Conservation (phyloP, 1,139 yeast genomes). For the Lodderomyces metapsilosis region DNA sequence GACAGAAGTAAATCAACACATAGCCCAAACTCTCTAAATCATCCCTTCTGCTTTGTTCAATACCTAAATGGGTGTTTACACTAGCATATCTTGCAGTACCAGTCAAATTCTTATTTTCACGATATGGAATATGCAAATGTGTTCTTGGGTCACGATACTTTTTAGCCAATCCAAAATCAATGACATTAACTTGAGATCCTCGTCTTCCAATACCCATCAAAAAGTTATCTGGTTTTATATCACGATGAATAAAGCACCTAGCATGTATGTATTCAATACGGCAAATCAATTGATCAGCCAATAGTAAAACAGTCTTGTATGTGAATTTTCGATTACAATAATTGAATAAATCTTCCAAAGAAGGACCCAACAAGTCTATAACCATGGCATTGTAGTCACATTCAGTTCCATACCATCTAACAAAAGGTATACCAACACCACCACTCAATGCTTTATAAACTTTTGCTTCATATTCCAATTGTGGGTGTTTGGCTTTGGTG, state of each 20-base stretch:
- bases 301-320: conserved; percentile 84
- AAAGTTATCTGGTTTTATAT: conserved; percentile 94
- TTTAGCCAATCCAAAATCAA: conserved; percentile 96
- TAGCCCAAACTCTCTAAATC: conserved; percentile 95
- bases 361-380: conserved; percentile 92
- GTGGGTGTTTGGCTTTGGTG: conserved; percentile 91
- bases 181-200: conserved; percentile 92
- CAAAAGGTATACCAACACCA: conserved; percentile 96
- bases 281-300: conserved; percentile 93
- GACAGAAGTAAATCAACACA: conserved; percentile 89
- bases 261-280: conserved; percentile 96
- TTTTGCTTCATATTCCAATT: conserved; percentile 92
- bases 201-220: conserved; percentile 95
- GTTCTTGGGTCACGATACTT: conserved; percentile 95
- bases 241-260: conserved; percentile 87
- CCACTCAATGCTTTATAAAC: conserved; percentile 94
- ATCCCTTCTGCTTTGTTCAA: conserved; percentile 95
- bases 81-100: conserved; percentile 98
- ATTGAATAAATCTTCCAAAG: conserved; percentile 91
- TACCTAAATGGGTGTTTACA: conserved; percentile 93
- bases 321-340: conserved; percentile 93
- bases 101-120: conserved; percentile 93
- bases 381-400: conserved; percentile 97
- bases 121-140: conserved; percentile 91
- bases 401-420: conserved; percentile 96